Percentiles rank a stretch among this genome's conserved stretches.
phyloP scores from a whole-genome alignment of 345 rosid species.

The Nasturtium officinale region DNA sequence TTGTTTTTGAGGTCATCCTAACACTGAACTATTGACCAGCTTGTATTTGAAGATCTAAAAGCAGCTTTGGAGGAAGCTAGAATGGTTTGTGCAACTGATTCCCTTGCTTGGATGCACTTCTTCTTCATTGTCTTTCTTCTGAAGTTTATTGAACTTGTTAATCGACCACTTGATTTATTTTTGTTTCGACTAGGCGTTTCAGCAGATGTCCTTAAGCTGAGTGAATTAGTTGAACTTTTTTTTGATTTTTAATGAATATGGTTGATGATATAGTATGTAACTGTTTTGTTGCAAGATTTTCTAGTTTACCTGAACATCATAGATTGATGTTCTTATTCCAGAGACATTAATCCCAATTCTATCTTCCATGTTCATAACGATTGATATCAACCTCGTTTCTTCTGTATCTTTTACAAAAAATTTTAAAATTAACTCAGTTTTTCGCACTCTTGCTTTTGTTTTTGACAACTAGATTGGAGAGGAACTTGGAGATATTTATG shows the following conservation, averaged over 20 bases:
- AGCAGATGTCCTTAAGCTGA: constrained; percentile 18
- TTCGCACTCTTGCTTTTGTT: constrained; percentile 27
- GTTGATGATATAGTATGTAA: constrained; percentile 17
- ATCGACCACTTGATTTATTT: constrained; percentile 17
- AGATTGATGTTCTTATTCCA: not conserved
- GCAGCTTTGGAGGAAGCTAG: constrained; percentile 98
- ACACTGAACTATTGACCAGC: constrained; percentile 55
- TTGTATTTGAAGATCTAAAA: constrained; percentile 85
- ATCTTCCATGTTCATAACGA: constrained; percentile 5
- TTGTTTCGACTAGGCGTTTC: constrained; percentile 10
- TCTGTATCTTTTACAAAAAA: constrained; percentile 12
- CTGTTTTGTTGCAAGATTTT: constrained; percentile 2
- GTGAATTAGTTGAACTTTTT: not conserved
- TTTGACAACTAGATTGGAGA: constrained; percentile 77
- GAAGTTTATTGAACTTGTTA: constrained; percentile 24
- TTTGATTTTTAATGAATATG: constrained; percentile 11
- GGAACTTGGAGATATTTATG: constrained; percentile 99
- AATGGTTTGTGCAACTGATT: constrained; percentile 56
- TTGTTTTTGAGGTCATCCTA: constrained; percentile 34
- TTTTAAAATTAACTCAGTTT: not conserved
- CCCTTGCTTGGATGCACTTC: constrained; percentile 23
- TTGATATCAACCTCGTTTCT: constrained; percentile 5
- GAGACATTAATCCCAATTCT: constrained; percentile 1
- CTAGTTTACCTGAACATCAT: not conserved
- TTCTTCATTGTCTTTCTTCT: constrained; percentile 24